A percentile compares a stretch with the other conserved stretches of the same genome.
Evolutionary conservation across 495 filamentous ascomycete genomes (phyloP).

Genomic region (Penicillium fimorum): DNA sequence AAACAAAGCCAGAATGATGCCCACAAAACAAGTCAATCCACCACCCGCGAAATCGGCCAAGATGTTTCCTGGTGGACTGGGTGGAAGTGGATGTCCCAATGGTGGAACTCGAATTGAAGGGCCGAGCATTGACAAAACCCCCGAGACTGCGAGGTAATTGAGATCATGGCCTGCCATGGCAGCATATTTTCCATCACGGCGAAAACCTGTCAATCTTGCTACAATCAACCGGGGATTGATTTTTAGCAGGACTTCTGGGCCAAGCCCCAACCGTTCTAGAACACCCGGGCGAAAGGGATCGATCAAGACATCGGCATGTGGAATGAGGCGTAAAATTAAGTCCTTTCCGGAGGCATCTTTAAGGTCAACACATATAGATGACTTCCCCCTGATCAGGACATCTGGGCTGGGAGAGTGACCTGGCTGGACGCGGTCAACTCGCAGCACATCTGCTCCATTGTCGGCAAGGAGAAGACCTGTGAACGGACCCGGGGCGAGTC

Average conservation of each 20-base stretch:
- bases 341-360: conserved; percentile 56
- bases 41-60: conserved; percentile 80
- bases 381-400: conserved; percentile 65
- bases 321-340: conserved; percentile 57
- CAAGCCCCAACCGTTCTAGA: conserved; percentile 68
- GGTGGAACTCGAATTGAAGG: conserved; percentile 54
- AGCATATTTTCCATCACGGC: conserved; percentile 65
- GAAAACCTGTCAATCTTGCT: conserved; percentile 73
- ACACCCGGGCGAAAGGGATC: conserved; percentile 83
- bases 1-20: conserved; percentile 32
- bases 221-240: conserved; percentile 66
- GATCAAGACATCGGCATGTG: conserved; percentile 64
- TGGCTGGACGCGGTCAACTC: conserved; percentile 60
- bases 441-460: conserved; percentile 72
- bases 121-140: conserved; percentile 65
- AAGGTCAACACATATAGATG: conserved; percentile 66
- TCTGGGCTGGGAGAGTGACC: conserved; percentile 51
- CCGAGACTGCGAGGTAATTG: conserved; percentile 79
- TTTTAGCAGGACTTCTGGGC: conserved; percentile 53
- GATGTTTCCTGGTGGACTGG: conserved; percentile 67
- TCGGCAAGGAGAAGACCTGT: conserved; percentile 76
- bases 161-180: conserved; percentile 85
- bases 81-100: conserved; percentile 4
- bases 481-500: conserved; percentile 80
- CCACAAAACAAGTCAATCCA: conserved; percentile 59